Percentiles rank a stretch among this genome's conserved stretches.
Evolutionary conservation across 805 yeast genomes (phyloP).

Genomic region (Cyberlindnera euphorbiiphila): DNA sequence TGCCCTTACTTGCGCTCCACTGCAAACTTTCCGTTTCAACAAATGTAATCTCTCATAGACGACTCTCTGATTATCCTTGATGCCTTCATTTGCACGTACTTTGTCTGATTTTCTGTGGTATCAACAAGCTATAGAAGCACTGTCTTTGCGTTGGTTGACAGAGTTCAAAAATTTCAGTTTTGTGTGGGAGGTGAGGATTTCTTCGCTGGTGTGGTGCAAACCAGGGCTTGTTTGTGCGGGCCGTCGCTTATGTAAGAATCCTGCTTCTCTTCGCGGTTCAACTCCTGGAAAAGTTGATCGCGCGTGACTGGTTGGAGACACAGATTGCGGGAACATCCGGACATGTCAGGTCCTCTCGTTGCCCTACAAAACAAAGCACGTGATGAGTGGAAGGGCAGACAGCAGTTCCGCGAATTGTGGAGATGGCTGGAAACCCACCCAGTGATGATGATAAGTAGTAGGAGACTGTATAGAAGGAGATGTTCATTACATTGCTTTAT

Average conservation of each 20-base stretch:
- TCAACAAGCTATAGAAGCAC: slow-evolving; percentile 3
- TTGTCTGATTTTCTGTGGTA: slow-evolving; percentile 23
- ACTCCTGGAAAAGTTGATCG: slow-evolving; percentile 5
- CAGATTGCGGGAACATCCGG: slow-evolving; percentile 5
- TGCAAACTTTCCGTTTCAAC: not conserved
- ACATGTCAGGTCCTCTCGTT: slow-evolving; percentile 5
- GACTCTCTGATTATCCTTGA: slow-evolving; percentile 3
- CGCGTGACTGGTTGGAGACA: slow-evolving; percentile 7
- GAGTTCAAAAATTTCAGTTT: slow-evolving; percentile 27
- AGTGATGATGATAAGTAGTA: no score
- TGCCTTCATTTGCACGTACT: slow-evolving; percentile 21
- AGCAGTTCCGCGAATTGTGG: not conserved
- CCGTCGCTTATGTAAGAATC: slow-evolving; percentile 10
- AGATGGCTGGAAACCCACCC: not conserved
- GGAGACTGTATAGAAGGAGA: no score
- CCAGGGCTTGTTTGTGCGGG: slow-evolving; percentile 2
- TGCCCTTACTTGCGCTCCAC: no score
- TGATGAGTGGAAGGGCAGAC: slow-evolving; percentile 3
- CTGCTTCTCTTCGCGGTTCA: slow-evolving; percentile 4
- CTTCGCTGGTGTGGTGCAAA: slow-evolving; percentile 15
- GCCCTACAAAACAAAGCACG: slow-evolving; percentile 5
- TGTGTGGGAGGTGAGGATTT: slow-evolving; percentile 19
- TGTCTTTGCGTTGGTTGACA: no score
- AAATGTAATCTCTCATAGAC: not conserved
- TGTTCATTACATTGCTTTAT: no score